Percentiles rank a stretch among this genome's conserved stretches.
Conservation (phyloP, 2,329 filamentous ascomycete genomes). For the Ophiostoma perfectum region DNA sequence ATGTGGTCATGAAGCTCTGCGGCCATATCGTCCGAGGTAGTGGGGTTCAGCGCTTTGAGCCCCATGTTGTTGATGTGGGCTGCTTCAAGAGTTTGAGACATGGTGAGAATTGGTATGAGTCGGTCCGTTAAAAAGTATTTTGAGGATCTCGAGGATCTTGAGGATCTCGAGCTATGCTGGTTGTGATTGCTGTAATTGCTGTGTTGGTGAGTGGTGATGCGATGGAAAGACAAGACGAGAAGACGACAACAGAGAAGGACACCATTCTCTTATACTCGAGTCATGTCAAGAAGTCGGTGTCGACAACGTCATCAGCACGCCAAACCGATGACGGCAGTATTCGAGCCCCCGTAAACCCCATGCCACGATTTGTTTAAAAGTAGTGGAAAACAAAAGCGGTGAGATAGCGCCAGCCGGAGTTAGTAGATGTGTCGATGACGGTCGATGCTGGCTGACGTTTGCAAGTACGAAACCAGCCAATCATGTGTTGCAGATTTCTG, state of each 20-base stretch:
- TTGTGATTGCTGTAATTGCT: not conserved
- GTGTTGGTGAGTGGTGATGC: not conserved
- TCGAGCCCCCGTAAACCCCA: not conserved
- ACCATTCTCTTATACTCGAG: not conserved
- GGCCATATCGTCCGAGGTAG: slow-evolving; percentile 23
- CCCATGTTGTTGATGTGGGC: slow-evolving; percentile 11
- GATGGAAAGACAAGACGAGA: not conserved
- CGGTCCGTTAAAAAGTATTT: not conserved
- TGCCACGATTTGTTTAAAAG: too few relatives aligned
- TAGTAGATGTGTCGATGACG: too few relatives aligned
- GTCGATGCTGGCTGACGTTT: too few relatives aligned
- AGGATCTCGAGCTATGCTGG: not conserved
- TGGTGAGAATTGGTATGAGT: not conserved
- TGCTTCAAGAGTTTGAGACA: not conserved
- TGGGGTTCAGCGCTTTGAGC: not conserved
- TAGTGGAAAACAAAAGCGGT: too few relatives aligned
- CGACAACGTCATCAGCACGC: not conserved
- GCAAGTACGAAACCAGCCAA: too few relatives aligned
- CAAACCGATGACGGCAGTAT: not conserved
- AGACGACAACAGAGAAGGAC: not conserved
- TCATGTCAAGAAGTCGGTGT: not conserved
- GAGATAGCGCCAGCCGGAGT: too few relatives aligned
- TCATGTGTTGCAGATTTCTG: too few relatives aligned
- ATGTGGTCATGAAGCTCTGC: slow-evolving; percentile 22
- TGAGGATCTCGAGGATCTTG: not conserved